Evolutionary conservation across 23 red algal genomes (phyloP).

Genomic region (Gracilaria domingensis): DNA sequence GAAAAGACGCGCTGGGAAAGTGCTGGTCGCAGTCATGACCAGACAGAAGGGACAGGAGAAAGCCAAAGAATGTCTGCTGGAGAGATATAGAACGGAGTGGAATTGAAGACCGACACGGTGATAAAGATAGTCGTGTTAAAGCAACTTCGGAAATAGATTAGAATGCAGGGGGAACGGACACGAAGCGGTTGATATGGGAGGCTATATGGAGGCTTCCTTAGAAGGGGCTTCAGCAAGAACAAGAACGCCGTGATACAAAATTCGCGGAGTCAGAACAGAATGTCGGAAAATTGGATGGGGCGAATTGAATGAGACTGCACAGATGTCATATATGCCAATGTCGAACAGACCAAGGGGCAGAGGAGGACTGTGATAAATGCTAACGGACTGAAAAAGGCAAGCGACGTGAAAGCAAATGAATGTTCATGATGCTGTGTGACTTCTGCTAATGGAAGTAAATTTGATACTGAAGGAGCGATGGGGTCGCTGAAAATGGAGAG

Average conservation of each 20-base stretch:
- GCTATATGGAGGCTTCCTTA: not conserved
- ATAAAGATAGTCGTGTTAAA: not conserved
- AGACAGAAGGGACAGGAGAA: not conserved
- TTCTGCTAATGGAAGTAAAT: not conserved
- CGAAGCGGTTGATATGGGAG: not conserved
- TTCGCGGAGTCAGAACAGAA: not conserved
- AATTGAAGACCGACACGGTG: constrained; percentile 20
- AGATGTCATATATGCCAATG: not conserved
- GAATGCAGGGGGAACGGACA: constrained; percentile 34
- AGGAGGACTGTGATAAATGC: not conserved
- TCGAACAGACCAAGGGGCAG: not conserved
- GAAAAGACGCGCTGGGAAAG: not conserved
- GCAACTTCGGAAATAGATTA: not conserved
- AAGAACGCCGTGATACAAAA: not conserved
- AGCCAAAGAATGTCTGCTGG: constrained; percentile 11
- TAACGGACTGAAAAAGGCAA: constrained; percentile 26
- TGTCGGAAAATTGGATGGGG: constrained; percentile 1
- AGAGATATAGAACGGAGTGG: not conserved
- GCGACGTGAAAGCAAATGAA: constrained; percentile 13
- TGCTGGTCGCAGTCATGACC: not conserved
- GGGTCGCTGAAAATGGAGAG: not conserved
- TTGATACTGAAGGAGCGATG: not conserved
- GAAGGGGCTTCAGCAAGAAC: not conserved
- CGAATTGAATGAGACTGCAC: not conserved
- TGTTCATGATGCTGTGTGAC: not conserved